Conservation (phyloP, 257 asterid genomes). For the Solanum tarijense region DNA sequence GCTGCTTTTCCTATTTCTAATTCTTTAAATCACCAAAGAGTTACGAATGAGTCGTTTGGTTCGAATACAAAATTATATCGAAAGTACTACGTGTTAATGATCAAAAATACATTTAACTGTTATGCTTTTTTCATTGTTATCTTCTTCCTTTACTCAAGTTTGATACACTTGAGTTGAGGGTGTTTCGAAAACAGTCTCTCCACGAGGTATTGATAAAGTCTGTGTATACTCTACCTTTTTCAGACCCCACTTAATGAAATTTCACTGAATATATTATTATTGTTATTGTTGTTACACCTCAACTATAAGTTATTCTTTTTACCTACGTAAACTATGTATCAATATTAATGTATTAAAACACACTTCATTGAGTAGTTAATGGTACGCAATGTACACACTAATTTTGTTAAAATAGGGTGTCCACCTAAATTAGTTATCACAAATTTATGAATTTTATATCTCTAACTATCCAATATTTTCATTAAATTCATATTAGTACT, state of each 20-base stretch:
- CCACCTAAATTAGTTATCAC: neutral
- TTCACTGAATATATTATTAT: too few relatives aligned
- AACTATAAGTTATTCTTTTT: neutral
- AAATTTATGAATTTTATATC: neutral
- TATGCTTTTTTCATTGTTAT: neutral
- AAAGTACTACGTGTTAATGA: too few relatives aligned
- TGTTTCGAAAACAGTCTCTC: too few relatives aligned
- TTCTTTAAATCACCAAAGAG: neutral
- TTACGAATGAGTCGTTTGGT: too few relatives aligned
- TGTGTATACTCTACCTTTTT: rapidly evolving
- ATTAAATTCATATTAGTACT: too few relatives aligned
- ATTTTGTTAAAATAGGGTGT: neutral
- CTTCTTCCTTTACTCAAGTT: neutral
- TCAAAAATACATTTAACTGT: too few relatives aligned
- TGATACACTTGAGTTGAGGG: too few relatives aligned
- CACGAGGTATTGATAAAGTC: neutral
- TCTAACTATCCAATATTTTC: neutral
- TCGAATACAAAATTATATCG: too few relatives aligned
- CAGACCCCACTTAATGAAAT: rapidly evolving
- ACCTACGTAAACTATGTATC: neutral
- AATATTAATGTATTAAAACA: neutral
- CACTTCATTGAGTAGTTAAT: neutral
- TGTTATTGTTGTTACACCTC: neutral
- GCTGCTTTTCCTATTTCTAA: slow-evolving; percentile 1
- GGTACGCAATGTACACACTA: neutral